These are phyloP conservation scores for Papiliotrema flavescens DNA, from an alignment of 1,284 basidiomycete species.

Conservation along the genomic window DNA sequence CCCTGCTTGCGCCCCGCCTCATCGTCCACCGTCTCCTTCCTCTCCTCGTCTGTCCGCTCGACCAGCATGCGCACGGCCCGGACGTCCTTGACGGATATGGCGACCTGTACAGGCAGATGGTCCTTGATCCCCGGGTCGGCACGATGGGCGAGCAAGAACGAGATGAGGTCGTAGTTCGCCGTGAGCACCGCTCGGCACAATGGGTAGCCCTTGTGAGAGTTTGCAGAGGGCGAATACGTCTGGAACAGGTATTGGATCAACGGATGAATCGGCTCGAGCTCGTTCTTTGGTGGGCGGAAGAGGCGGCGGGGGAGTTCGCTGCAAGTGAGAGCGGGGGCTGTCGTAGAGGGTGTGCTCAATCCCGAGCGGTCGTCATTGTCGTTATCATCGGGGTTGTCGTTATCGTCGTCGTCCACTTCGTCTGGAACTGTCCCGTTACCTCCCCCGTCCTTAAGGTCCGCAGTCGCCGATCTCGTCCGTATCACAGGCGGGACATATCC, in stretches of 20 bases:
- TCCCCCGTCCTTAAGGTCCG: neutral
- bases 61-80: conserved; percentile 67
- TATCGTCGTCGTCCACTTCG: too few species aligned
- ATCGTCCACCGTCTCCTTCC: conserved; percentile 1
- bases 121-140: conserved; percentile 64
- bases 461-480: neutral
- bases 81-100: conserved; percentile 64
- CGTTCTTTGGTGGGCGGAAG: conserved; percentile 20
- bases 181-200: conserved; percentile 69
- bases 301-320: conserved; percentile 43
- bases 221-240: conserved; percentile 48
- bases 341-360: conserved; percentile 3
- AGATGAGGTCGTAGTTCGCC: conserved; percentile 60
- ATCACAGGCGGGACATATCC: conserved; percentile 8
- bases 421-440: neutral
- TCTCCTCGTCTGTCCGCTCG: conserved; percentile 51
- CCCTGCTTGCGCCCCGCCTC: conserved; percentile 3
- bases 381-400: too few species aligned
- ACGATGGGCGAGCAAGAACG: conserved; percentile 64
- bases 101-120: conserved; percentile 65
- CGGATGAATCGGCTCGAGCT: conserved; percentile 35
- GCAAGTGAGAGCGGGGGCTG: conserved; percentile 12
- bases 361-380: neutral
- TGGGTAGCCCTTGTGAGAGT: conserved; percentile 71
- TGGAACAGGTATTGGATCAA: conserved; percentile 41